These are phyloP conservation scores for Tuctoria greenei DNA, from an alignment of 176 grass and related monocot species.

Conservation along the genomic window DNA sequence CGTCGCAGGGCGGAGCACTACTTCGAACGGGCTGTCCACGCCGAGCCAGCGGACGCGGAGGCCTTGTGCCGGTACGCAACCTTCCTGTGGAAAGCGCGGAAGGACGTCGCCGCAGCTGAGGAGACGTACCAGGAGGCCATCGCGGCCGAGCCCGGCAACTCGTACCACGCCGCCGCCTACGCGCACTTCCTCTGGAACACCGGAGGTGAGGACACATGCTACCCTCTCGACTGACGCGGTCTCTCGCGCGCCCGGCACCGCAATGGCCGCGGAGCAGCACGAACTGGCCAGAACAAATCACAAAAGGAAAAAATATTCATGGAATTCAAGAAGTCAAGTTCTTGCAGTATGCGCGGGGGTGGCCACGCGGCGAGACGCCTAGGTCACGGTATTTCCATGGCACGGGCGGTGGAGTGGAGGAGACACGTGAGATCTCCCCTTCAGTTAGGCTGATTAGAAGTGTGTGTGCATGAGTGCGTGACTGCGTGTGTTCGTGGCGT, in stretches of 20 bases:
- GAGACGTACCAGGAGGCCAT: slow-evolving; percentile 75
- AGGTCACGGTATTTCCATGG: slow-evolving; percentile 26
- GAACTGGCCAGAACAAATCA: background rate
- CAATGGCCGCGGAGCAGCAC: slow-evolving; percentile 3
- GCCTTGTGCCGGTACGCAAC: slow-evolving; percentile 76
- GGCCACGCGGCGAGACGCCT: slow-evolving; percentile 39
- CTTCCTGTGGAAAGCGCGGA: slow-evolving; percentile 76
- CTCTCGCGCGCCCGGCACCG: background rate
- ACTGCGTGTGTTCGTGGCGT: slow-evolving; percentile 6
- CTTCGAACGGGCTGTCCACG: slow-evolving; percentile 61
- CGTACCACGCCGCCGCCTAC: slow-evolving; percentile 65
- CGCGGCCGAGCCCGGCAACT: slow-evolving; percentile 69
- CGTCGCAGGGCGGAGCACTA: slow-evolving; percentile 74
- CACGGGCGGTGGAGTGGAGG: slow-evolving; percentile 36
- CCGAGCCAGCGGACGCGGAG: slow-evolving; percentile 62
- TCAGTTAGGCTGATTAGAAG: slow-evolving; percentile 29
- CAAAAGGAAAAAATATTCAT: background rate
- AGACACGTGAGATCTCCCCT: slow-evolving; percentile 37
- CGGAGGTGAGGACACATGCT: slow-evolving; percentile 93
- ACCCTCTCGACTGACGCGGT: slow-evolving; percentile 50
- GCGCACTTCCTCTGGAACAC: slow-evolving; percentile 98
- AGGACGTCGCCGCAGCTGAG: slow-evolving; percentile 68
- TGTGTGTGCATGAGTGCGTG: background rate
- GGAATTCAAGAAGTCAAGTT: slow-evolving; percentile 34
- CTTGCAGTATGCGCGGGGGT: slow-evolving; percentile 31